phyloP scores from a whole-genome alignment of 306 rosid species.

The Malus fusca region DNA sequence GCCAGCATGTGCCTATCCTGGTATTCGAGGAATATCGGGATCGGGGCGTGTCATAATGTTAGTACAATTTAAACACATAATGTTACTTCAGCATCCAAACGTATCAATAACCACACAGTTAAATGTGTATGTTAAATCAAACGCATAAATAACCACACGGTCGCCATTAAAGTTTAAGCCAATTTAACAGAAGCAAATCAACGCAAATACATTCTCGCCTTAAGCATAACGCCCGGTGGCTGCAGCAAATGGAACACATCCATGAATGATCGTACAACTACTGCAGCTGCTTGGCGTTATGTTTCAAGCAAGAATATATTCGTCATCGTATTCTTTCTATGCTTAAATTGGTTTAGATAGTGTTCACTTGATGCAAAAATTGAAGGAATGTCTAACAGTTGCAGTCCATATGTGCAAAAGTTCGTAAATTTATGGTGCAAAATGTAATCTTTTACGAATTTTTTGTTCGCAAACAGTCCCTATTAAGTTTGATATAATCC shows the following conservation, averaged over 20 bases:
- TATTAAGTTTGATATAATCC: neutral
- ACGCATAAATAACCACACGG: neutral
- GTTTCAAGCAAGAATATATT: neutral
- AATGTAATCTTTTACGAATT: neutral
- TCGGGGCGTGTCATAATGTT: neutral
- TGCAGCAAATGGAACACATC: neutral
- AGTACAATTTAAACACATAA: neutral
- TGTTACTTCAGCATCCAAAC: neutral
- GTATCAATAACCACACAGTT: neutral
- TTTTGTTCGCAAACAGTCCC: neutral
- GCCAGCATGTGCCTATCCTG: too few relatives aligned
- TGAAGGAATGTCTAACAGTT: neutral
- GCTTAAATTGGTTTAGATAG: neutral
- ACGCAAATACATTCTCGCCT: neutral
- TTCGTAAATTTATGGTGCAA: neutral
- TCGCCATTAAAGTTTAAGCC: neutral
- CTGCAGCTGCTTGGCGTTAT: neutral
- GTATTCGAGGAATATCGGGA: too few relatives aligned
- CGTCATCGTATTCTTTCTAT: neutral
- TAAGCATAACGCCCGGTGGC: neutral
- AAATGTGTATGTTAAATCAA: neutral
- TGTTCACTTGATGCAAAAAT: neutral
- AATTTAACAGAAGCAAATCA: neutral
- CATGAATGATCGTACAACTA: neutral
- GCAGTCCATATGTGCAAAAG: neutral